Evolutionary conservation across 2,329 filamentous ascomycete species (phyloP).

Genomic region (Fonsecaea pedrosoi): DNA sequence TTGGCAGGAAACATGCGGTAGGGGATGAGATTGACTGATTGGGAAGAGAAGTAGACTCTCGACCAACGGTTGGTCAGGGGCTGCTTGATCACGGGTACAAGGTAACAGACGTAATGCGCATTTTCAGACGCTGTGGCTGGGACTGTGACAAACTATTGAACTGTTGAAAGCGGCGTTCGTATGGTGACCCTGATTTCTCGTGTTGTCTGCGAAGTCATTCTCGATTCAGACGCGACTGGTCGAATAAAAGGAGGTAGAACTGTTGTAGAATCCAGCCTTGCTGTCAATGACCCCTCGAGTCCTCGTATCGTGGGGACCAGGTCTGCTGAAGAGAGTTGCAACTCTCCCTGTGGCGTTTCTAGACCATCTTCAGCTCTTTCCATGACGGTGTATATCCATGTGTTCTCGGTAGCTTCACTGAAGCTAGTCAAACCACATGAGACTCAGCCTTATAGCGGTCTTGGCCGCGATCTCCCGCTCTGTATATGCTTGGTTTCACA

Average conservation of each 20-base stretch:
- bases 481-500: not conserved
- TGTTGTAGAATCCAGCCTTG: not conserved
- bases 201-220: not conserved
- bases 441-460: not conserved
- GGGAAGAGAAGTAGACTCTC: not conserved
- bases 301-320: not conserved
- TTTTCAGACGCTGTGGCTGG: not conserved
- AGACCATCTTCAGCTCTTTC: not conserved
- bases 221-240: not conserved
- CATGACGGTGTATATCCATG: not conserved
- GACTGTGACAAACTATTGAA: not conserved
- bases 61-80: not conserved
- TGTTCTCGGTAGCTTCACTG: not conserved
- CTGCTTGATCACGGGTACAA: not conserved
- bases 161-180: not conserved
- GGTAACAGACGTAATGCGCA: not conserved
- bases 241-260: not conserved
- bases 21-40: not conserved
- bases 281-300: not conserved
- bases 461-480: not conserved
- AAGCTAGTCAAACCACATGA: not conserved
- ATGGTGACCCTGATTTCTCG: not conserved
- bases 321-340: not conserved
- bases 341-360: not conserved
- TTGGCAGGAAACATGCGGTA: not conserved